Conservation (phyloP, 2,329 filamentous ascomycete species). For the Talaromyces sp. region DNA sequence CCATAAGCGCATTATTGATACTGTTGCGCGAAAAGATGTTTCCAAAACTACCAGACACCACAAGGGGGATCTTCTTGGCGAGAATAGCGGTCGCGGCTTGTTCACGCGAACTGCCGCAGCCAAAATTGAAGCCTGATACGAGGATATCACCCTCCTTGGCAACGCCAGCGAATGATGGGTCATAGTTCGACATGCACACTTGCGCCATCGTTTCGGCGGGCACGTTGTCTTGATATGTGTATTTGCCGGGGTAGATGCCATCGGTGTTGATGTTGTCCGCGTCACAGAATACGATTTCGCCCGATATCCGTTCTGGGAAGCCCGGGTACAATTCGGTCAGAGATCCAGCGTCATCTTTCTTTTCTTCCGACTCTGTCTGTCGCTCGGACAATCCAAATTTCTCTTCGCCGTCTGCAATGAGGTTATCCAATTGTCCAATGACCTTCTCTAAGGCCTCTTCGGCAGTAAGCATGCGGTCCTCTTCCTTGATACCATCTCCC, state of each 20-base stretch:
- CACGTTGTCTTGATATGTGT: conserved; percentile 87
- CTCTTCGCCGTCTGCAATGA: conserved; percentile 56
- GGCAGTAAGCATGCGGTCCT: conserved; percentile 62
- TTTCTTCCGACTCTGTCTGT: conserved; percentile 4
- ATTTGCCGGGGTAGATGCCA: conserved; percentile 85
- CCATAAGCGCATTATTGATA: conserved; percentile 43
- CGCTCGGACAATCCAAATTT: conserved; percentile 32
- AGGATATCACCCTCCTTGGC: conserved; percentile 64
- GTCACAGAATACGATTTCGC: conserved; percentile 86
- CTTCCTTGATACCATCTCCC: conserved; percentile 62
- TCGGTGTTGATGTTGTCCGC: conserved; percentile 88
- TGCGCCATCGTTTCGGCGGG: conserved; percentile 74
- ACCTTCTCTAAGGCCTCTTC: conserved; percentile 70
- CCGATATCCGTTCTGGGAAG: conserved; percentile 76
- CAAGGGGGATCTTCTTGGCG: conserved; percentile 73
- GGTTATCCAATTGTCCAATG: conserved; percentile 62
- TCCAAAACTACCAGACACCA: conserved; percentile 74
- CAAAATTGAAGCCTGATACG: conserved; percentile 84
- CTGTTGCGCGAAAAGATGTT: conserved; percentile 68
- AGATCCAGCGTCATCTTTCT: conserved; percentile 21
- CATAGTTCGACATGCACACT: conserved; percentile 94
- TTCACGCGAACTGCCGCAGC: conserved; percentile 66
- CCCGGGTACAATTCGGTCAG: conserved; percentile 72
- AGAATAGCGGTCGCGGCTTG: conserved; percentile 85
- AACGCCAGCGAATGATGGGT: conserved; percentile 43